Conservation (phyloP, 2,329 filamentous ascomycete genomes). For the Capronia epimyces region DNA sequence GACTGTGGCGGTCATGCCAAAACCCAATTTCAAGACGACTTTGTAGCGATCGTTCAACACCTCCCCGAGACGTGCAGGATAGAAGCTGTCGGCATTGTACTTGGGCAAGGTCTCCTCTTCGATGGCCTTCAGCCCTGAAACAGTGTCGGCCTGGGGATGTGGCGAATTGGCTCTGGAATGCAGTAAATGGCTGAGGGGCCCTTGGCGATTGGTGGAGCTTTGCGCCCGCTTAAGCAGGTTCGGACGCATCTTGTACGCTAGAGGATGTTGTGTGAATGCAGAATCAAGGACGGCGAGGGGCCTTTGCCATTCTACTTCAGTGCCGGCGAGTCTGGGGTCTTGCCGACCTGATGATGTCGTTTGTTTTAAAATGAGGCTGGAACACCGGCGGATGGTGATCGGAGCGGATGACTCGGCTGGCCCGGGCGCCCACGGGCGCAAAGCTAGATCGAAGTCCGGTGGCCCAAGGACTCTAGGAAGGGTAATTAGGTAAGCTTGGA, state of each 20-base stretch:
- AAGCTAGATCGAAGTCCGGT: neutral
- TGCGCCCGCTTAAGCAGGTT: conserved; percentile 23
- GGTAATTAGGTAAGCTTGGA: conserved; percentile 5
- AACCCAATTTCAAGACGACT: conserved; percentile 40
- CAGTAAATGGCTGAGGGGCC: conserved; percentile 17
- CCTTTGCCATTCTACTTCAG: conserved; percentile 3
- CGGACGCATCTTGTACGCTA: conserved; percentile 14
- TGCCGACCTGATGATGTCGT: conserved; percentile 12
- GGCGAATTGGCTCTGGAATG: conserved; percentile 23
- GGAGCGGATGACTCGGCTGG: conserved; percentile 9
- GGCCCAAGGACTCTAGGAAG: neutral
- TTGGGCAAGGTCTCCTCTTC: conserved; percentile 40
- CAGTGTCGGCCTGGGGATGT: conserved; percentile 21
- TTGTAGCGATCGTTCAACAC: conserved; percentile 38
- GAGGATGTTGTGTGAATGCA: neutral
- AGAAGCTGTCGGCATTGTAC: conserved; percentile 36
- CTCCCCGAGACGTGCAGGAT: conserved; percentile 39
- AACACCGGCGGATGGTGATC: conserved; percentile 12
- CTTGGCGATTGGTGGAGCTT: conserved; percentile 21
- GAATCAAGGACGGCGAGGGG: neutral
- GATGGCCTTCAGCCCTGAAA: conserved; percentile 29
- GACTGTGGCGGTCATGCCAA: conserved; percentile 40
- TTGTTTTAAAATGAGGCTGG: conserved; percentile 21
- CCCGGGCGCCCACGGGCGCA: conserved; percentile 1
- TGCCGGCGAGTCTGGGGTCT: neutral